A percentile compares a stretch with the other conserved stretches of the same genome.
phyloP scores from a whole-genome alignment of 495 filamentous ascomycete genomes.

The Penicillium arizonense region DNA sequence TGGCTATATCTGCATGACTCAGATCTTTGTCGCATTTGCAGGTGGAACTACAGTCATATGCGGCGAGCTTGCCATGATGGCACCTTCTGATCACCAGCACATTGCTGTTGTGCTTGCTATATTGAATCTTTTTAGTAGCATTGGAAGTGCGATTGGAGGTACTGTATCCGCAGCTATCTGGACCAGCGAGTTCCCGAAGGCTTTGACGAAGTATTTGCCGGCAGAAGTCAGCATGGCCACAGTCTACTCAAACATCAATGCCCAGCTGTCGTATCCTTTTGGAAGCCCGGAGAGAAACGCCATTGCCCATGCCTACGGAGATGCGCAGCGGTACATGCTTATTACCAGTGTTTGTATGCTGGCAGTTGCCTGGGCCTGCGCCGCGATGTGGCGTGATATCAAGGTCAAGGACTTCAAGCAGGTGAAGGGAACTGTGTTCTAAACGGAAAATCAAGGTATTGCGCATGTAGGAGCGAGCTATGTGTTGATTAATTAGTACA shows the following conservation, averaged over 20 bases:
- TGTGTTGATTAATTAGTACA: too few species aligned
- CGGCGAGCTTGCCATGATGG: slow-evolving; percentile 65
- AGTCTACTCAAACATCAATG: slow-evolving; percentile 51
- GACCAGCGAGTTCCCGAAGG: slow-evolving; percentile 54
- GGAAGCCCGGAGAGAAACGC: slow-evolving; percentile 47
- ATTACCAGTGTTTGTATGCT: slow-evolving; percentile 27
- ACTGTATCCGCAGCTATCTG: slow-evolving; percentile 63
- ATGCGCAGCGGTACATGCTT: slow-evolving; percentile 52
- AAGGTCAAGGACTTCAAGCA: slow-evolving; percentile 2
- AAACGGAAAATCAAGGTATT: neutral
- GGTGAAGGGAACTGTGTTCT: slow-evolving; percentile 2
- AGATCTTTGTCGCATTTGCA: slow-evolving; percentile 65
- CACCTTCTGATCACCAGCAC: slow-evolving; percentile 57
- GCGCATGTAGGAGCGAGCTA: too few species aligned
- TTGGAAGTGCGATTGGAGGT: slow-evolving; percentile 62
- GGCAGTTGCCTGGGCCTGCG: neutral
- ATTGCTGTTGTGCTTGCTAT: slow-evolving; percentile 62
- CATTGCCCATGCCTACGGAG: slow-evolving; percentile 53
- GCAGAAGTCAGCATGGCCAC: slow-evolving; percentile 23
- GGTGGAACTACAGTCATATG: slow-evolving; percentile 55
- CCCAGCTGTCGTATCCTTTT: slow-evolving; percentile 47
- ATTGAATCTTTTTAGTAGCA: slow-evolving; percentile 52
- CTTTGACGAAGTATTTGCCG: slow-evolving; percentile 54
- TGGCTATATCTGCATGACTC: slow-evolving; percentile 66
- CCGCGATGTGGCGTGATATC: slow-evolving; percentile 1